Evolutionary conservation across 208 protist species (phyloP).

Genomic region (Herpetomonas samuelpessoai): DNA sequence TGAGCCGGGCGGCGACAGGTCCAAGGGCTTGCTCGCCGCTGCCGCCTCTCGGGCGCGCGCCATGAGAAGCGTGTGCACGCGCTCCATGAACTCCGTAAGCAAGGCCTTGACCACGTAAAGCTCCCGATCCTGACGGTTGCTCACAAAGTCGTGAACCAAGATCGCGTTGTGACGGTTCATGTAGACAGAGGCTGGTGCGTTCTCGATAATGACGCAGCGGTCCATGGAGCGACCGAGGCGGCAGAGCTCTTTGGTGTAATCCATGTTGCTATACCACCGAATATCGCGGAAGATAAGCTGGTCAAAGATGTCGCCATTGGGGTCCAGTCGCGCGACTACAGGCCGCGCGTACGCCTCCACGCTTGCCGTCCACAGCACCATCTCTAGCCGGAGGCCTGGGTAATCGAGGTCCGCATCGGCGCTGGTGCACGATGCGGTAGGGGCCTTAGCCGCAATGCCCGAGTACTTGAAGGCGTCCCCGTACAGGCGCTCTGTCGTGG

Average conservation of each 20-base stretch:
- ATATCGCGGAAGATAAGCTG: conserved; percentile 81
- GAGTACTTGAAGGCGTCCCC: conserved; percentile 30
- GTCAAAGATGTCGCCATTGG: conserved; percentile 65
- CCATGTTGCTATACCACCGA: conserved; percentile 81
- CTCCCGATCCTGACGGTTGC: conserved; percentile 63
- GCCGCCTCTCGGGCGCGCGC: background rate
- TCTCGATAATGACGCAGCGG: conserved; percentile 88
- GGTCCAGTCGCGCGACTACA: conserved; percentile 73
- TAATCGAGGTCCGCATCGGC: conserved; percentile 1
- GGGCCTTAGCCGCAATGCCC: conserved; percentile 23
- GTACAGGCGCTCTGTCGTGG: conserved; percentile 42
- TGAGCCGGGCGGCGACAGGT: conserved; percentile 5
- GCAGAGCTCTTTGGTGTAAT: conserved; percentile 87
- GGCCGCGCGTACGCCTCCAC: conserved; percentile 69
- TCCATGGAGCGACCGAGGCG: conserved; percentile 71
- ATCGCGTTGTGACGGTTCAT: conserved; percentile 81
- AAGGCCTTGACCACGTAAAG: conserved; percentile 65
- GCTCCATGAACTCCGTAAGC: conserved; percentile 60
- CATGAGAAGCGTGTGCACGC: conserved; percentile 22
- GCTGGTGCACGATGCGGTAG: conserved; percentile 9
- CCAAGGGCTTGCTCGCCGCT: background rate
- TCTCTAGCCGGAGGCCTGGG: conserved; percentile 55
- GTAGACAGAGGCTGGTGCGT: conserved; percentile 77
- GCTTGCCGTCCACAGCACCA: conserved; percentile 90
- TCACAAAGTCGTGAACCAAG: conserved; percentile 85